These are phyloP conservation scores for Mycena galopus DNA, from an alignment of 768 basidiomycete species.

Conservation along the genomic window DNA sequence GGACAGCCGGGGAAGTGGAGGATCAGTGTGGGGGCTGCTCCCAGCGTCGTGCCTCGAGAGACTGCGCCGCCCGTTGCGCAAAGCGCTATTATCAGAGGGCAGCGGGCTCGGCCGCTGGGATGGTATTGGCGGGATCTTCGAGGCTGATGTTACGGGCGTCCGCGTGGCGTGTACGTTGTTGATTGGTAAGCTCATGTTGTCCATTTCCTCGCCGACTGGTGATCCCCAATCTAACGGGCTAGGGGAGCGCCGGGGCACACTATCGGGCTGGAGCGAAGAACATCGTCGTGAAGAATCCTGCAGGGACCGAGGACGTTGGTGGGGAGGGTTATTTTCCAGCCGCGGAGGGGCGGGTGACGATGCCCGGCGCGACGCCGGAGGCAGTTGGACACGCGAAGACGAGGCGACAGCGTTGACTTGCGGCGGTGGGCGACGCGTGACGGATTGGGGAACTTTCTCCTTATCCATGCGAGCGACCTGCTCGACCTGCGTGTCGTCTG, in stretches of 20 bases:
- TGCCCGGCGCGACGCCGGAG: slow-evolving; percentile 8
- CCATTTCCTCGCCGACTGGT: neutral
- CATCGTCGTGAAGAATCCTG: neutral
- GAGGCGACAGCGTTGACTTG: slow-evolving; percentile 48
- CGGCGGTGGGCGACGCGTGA: slow-evolving; percentile 15
- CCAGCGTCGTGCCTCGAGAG: neutral
- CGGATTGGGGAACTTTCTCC: neutral
- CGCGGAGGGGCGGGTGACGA: neutral
- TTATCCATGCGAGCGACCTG: neutral
- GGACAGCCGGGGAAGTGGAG: neutral
- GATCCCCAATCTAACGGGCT: slow-evolving; percentile 34
- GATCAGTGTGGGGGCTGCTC: neutral
- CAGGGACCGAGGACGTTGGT: neutral
- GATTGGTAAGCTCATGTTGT: neutral
- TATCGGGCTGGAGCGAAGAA: neutral
- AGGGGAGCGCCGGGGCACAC: neutral
- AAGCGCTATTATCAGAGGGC: too few relatives aligned
- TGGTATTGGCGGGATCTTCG: neutral
- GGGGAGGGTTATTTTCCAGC: neutral
- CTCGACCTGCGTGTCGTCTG: slow-evolving; percentile 8
- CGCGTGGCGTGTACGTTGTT: neutral
- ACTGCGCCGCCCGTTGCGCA: neutral
- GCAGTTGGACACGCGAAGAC: slow-evolving; percentile 40
- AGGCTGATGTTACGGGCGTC: neutral
- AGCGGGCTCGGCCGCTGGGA: neutral